Conservation (phyloP, 1,139 yeast species). For the Eremothecium gossypii region DNA sequence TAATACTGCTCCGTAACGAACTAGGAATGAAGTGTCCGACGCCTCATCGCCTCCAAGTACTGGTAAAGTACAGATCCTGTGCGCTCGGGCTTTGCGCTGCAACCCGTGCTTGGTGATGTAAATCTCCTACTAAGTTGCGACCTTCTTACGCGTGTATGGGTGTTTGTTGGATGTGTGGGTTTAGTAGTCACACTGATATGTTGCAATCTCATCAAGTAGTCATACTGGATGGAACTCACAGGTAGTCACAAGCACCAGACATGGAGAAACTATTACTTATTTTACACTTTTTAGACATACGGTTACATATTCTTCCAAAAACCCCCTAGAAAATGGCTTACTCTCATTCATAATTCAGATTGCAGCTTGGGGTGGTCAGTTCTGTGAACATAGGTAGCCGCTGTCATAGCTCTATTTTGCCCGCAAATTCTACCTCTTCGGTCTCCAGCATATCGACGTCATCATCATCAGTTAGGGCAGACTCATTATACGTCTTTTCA, state of each 20-base stretch:
- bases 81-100: neutral
- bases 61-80: no score
- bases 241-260: neutral
- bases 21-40: slow-evolving; percentile 2
- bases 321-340: neutral
- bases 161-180: neutral
- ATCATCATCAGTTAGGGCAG: slow-evolving; percentile 28
- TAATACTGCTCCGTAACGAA: slow-evolving; percentile 63
- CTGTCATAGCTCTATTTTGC: slow-evolving; percentile 55
- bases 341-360: neutral
- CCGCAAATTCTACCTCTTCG: slow-evolving; percentile 52
- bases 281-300: neutral
- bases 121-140: neutral
- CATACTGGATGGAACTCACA: neutral
- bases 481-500: slow-evolving; percentile 17
- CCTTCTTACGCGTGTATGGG: neutral
- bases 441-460: slow-evolving; percentile 25
- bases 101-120: neutral
- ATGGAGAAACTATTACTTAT: neutral
- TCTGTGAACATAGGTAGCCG: neutral
- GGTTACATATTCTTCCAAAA: neutral
- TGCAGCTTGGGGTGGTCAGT: neutral
- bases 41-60: neutral
- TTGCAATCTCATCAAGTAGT: neutral
- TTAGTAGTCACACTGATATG: neutral